Conservation (phyloP, 2,329 filamentous ascomycete species). For the Eutypella sp. region DNA sequence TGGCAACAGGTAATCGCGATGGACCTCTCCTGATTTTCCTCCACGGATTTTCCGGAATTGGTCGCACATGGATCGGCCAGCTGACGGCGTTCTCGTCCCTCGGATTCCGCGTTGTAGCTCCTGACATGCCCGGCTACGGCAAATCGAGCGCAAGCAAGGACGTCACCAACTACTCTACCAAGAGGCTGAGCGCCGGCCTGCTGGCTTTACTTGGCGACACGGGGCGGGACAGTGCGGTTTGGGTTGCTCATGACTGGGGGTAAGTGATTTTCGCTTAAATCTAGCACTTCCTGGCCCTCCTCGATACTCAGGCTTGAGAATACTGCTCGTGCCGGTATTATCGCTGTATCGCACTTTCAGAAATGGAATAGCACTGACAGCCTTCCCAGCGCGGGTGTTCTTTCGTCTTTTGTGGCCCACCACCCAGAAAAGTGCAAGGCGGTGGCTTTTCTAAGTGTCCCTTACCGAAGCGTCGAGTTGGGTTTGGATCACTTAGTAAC, state of each 20-base stretch:
- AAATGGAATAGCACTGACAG: background rate
- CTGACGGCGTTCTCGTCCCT: slow-evolving; percentile 21
- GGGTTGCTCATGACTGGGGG: slow-evolving; percentile 43
- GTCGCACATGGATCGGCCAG: slow-evolving; percentile 27
- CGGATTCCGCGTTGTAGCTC: slow-evolving; percentile 28
- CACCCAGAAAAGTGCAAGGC: slow-evolving; percentile 22
- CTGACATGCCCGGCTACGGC: slow-evolving; percentile 33
- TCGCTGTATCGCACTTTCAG: too few species aligned
- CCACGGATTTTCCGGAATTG: slow-evolving; percentile 33
- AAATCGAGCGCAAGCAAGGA: slow-evolving; percentile 26
- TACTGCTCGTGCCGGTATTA: too few species aligned
- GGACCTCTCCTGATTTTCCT: slow-evolving; percentile 29
- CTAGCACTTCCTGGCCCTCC: background rate
- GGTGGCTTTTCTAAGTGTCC: slow-evolving; percentile 29
- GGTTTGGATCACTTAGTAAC: slow-evolving; percentile 32
- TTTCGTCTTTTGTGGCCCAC: slow-evolving; percentile 23
- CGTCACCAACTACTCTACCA: slow-evolving; percentile 25
- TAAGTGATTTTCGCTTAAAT: background rate
- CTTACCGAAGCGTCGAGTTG: slow-evolving; percentile 35
- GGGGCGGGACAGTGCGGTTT: slow-evolving; percentile 34
- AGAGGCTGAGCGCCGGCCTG: slow-evolving; percentile 28
- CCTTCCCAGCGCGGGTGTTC: slow-evolving; percentile 13
- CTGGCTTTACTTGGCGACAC: slow-evolving; percentile 28
- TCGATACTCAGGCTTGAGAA: too few species aligned
- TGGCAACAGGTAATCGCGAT: slow-evolving; percentile 20